Conservation (phyloP, 1,284 basidiomycete species). For the Rhodofomes roseus region DNA sequence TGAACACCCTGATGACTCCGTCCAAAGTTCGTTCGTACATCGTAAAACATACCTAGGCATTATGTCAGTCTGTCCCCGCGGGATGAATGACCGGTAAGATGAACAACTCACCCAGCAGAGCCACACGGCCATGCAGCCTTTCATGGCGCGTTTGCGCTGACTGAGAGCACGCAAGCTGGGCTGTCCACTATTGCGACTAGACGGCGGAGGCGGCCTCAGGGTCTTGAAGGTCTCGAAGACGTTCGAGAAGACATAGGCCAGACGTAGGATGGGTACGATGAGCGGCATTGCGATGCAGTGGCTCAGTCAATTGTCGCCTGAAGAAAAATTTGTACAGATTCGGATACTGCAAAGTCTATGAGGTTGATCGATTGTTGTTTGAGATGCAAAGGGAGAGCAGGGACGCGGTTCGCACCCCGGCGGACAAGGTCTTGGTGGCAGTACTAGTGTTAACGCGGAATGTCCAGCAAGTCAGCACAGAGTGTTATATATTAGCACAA, state of each 20-base stretch:
- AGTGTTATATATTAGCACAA: not conserved
- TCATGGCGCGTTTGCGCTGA: slow-evolving; percentile 77
- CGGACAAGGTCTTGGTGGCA: too few relatives aligned
- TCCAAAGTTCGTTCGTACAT: slow-evolving; percentile 65
- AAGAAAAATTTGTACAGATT: not conserved
- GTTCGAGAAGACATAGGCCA: slow-evolving; percentile 71
- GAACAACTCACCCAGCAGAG: slow-evolving; percentile 66
- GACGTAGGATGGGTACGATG: slow-evolving; percentile 61
- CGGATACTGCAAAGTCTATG: not conserved
- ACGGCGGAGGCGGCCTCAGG: slow-evolving; percentile 60
- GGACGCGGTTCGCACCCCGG: not conserved
- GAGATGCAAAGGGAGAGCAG: not conserved
- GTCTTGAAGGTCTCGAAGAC: slow-evolving; percentile 82
- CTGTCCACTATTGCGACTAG: slow-evolving; percentile 53
- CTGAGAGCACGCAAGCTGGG: slow-evolving; percentile 63
- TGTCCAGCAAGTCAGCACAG: not conserved
- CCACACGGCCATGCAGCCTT: slow-evolving; percentile 79
- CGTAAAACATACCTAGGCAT: slow-evolving; percentile 53
- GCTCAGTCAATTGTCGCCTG: not conserved
- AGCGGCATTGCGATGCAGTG: slow-evolving; percentile 50
- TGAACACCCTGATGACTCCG: slow-evolving; percentile 57
- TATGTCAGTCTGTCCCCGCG: not conserved
- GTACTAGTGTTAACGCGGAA: not conserved
- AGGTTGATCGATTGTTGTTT: not conserved
- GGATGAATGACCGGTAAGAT: not conserved